Base-by-base conservation (phyloP, 768 basidiomycete species). In the Mycena epipterygia region DNA sequence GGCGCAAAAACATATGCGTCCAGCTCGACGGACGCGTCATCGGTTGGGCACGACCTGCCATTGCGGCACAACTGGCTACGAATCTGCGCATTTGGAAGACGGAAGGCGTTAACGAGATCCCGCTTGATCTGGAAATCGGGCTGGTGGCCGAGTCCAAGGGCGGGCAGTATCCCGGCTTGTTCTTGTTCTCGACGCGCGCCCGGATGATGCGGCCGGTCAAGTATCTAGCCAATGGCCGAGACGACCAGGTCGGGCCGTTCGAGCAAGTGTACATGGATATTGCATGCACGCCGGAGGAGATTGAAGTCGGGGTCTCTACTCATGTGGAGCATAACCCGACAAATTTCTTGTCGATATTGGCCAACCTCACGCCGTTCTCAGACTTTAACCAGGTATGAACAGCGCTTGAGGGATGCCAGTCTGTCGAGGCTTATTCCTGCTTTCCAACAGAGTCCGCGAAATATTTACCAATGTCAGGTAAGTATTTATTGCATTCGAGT, bases 221-320 rank as follows among this genome's bases (percentile, higher is more conserved):
- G 78, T 97, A 93, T 81, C 84, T 99, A 46, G 84, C 86, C 64
- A 99, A 98, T 79, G 93, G 93, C 25, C 87, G 87, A 71, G 87
- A 94, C 71, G 98, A 99, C 79, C 94, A 94, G 79, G 87, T 99
- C 63, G 98, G 98, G 4, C 89, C 97, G 11, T 99, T 99, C 76
- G 98, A 99, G 81, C 98, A 99, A 82, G 98, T 98, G 7, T 99
- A 99, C 79, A 96, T 99, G 95, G 95, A 99, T 78, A 95, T 99
- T 78, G 97, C 98, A 3, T 92, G 95, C 76, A 94, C 90, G 62
- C 92, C 91, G 5, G 91, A 92, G 74, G 98, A 98, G 81, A 92
- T 98, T 65, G 89, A 91, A 63, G 79, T 83, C 64, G 90, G 87
- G 19, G 85, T 94, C 9, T 93, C 95, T 23, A 94, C 94, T 0